phyloP scores from a whole-genome alignment of 495 filamentous ascomycete genomes.

The Acidiella bohemica region DNA sequence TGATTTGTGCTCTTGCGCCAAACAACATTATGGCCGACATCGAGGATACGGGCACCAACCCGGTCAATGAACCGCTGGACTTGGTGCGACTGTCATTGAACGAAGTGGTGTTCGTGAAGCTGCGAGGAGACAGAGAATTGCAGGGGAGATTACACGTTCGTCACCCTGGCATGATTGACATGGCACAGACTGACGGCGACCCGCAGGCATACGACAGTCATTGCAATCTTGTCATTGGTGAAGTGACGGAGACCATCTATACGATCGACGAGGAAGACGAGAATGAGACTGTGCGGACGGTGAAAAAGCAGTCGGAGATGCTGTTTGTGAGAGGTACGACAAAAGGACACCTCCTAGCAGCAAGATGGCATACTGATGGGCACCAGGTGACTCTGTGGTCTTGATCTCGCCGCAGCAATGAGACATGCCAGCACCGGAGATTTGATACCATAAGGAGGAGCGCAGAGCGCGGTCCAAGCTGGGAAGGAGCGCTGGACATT shows the following conservation, averaged over 20 bases:
- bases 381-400: slow-evolving; percentile 85
- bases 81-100: slow-evolving; percentile 87
- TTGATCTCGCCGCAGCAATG: slow-evolving; percentile 48
- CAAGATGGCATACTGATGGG: not conserved
- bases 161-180: slow-evolving; percentile 2
- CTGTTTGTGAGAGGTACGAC: slow-evolving; percentile 84
- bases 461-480: too few species aligned
- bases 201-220: slow-evolving; percentile 93
- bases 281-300: slow-evolving; percentile 48
- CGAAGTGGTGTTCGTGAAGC: slow-evolving; percentile 93
- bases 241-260: slow-evolving; percentile 96
- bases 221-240: slow-evolving; percentile 94
- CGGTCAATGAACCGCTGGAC: slow-evolving; percentile 81
- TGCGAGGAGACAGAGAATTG: slow-evolving; percentile 87
- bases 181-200: not conserved
- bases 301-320: slow-evolving; percentile 96
- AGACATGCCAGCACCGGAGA: too few species aligned
- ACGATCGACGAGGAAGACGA: slow-evolving; percentile 72
- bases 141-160: slow-evolving; percentile 87
- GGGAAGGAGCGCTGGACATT: too few species aligned
- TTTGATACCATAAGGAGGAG: too few species aligned
- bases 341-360: not conserved
- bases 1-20: too few species aligned
- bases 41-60: slow-evolving; percentile 30
- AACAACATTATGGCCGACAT: slow-evolving; percentile 18